phyloP scores from a whole-genome alignment of 2,329 filamentous ascomycete species.

The Talaromyces sp. region DNA sequence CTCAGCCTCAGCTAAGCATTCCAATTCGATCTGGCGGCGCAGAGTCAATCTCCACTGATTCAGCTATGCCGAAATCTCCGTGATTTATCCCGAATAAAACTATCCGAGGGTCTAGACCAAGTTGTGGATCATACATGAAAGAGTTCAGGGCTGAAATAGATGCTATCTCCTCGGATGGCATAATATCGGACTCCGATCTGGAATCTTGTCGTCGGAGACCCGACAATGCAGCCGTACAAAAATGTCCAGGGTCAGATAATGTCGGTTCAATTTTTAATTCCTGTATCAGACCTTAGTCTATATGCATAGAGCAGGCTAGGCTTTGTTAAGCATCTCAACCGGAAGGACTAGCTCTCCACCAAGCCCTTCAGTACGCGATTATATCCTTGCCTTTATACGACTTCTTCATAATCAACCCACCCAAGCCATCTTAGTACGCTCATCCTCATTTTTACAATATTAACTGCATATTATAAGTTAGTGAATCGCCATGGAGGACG shows the following conservation, averaged over 20 bases:
- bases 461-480: neutral
- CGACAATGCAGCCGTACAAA: neutral
- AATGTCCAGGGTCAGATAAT: neutral
- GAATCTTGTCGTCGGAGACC: neutral
- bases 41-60: neutral
- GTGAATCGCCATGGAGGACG: neutral
- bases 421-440: neutral
- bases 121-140: neutral
- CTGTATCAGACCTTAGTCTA: neutral
- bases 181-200: neutral
- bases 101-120: neutral
- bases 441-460: neutral
- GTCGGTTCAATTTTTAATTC: neutral
- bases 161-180: neutral
- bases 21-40: neutral
- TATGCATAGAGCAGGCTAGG: neutral
- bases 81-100: neutral
- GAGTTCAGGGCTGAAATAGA: neutral
- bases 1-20: neutral
- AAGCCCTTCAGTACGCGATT: neutral
- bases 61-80: neutral
- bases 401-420: neutral
- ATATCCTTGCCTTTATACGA: neutral
- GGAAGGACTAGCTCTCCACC: neutral
- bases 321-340: neutral